Base-by-base conservation (phyloP, 2,329 filamentous ascomycete genomes). In the Fusarium sp. region DNA sequence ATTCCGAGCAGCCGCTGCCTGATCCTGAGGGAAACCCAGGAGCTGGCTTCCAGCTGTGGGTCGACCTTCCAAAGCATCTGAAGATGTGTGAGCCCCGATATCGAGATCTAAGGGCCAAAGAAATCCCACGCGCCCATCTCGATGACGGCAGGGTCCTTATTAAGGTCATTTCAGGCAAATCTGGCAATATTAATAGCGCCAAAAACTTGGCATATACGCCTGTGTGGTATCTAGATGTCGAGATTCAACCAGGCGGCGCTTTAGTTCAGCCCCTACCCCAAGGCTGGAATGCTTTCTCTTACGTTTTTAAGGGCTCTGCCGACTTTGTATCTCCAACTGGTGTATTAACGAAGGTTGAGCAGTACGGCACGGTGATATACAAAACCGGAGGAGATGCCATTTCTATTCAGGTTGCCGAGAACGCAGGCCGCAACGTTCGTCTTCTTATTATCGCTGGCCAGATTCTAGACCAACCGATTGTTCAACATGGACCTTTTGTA, bases 221-320 rank as follows among this genome's bases (percentile, higher is more conserved):
- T 25, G 63, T 65, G 14, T 65, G 63, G 63, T 58, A 39, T 39
- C 32, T 65, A 11, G 63, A 65, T 30, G 39, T 65, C 10, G 63
- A 65, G 11, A 59, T 65, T 13, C 63, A 65, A 14, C 63, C 63
- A 41, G 63, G 63, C 6, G 63, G 63, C 5, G n/a, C 10, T 39
- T 20, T 65, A 30, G 32, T 65, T 25, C 63, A 65, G 39, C 6
- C 41, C 4, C 32, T 65, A 4, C 63, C 63, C 8, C 25, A 27
- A 16, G 63, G n/a, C 14, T 65, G 63, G 63, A 65, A 65, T 65
- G 63, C 63, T 14, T 65, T 65, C 41, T 48, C 63, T 8, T 65
- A 58, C 32, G 39, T 65, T 3, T 65, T 59, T 23, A 52, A 65
- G 18, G 63, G 63, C 6, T 59, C 39, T 16, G 63, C 63, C 39